phyloP scores from a whole-genome alignment of 1,139 yeast genomes.

The Zygosaccharomyces sapae region DNA sequence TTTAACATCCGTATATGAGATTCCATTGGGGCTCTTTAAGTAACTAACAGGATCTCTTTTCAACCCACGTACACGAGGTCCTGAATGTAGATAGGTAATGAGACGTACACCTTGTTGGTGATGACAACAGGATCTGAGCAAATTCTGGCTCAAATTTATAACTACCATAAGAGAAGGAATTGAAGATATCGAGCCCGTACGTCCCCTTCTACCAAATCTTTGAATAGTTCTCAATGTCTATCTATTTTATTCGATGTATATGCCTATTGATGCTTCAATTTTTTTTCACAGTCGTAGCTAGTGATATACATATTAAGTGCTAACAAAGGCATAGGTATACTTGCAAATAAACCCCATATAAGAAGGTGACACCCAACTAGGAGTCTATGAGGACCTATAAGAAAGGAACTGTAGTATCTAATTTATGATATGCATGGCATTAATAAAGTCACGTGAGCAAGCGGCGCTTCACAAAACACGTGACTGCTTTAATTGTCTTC shows the following conservation, averaged over 20 bases:
- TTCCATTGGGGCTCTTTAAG: conserved; percentile 53
- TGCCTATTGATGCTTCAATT: background rate
- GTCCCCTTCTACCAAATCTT: background rate
- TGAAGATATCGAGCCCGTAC: background rate
- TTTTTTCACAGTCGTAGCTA: background rate
- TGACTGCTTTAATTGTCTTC: no score
- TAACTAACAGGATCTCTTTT: conserved; percentile 71
- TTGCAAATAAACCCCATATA: no score
- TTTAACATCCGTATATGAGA: conserved; percentile 51
- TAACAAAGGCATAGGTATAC: background rate
- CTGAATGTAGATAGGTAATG: conserved; percentile 45
- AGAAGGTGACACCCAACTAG: no score
- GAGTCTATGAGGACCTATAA: no score
- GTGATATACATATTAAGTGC: background rate
- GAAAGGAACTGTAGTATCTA: no score
- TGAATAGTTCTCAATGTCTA: background rate
- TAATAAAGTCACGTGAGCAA: no score
- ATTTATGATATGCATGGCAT: no score
- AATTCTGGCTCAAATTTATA: conserved; percentile 6
- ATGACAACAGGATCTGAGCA: conserved; percentile 4
- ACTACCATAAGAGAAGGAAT: conserved; percentile 6
- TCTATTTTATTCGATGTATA: background rate
- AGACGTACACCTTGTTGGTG: conserved; percentile 17
- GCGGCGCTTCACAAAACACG: no score
- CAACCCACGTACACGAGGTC: conserved; percentile 66